These are phyloP conservation scores for Lachnellula suecica DNA, from an alignment of 2,329 filamentous ascomycete species.

Conservation along the genomic window DNA sequence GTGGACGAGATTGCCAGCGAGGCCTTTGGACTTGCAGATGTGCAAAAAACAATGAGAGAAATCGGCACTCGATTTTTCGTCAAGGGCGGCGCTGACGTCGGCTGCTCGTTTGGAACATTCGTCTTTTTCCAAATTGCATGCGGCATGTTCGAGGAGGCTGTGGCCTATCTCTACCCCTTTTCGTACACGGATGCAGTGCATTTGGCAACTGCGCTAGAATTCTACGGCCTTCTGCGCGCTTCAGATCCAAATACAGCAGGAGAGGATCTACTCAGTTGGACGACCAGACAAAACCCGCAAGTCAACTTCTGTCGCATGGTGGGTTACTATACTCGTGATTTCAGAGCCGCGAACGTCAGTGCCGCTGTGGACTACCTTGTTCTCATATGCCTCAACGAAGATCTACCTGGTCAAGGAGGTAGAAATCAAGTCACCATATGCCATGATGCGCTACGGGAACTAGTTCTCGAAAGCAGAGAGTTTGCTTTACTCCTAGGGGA, in stretches of 20 bases:
- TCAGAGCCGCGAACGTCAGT: constrained; percentile 84
- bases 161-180: constrained; percentile 88
- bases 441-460: constrained; percentile 88
- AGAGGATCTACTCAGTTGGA: constrained; percentile 67
- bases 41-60: constrained; percentile 79
- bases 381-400: constrained; percentile 87
- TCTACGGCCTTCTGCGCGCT: constrained; percentile 85
- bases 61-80: constrained; percentile 91
- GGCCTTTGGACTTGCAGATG: constrained; percentile 62
- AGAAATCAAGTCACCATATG: constrained; percentile 78
- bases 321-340: constrained; percentile 93
- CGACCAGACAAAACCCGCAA: constrained; percentile 70
- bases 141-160: constrained; percentile 91
- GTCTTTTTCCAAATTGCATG: constrained; percentile 90
- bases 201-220: constrained; percentile 85
- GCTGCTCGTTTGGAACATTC: constrained; percentile 81
- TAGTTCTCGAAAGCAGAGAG: constrained; percentile 94
- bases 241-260: constrained; percentile 75
- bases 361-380: constrained; percentile 92
- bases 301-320: constrained; percentile 94
- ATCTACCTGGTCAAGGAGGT: constrained; percentile 72
- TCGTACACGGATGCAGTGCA: constrained; percentile 93
- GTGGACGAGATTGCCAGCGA: constrained; percentile 64
- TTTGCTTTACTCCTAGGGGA: constrained; percentile 94
- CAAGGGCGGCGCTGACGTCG: constrained; percentile 68